Conservation (phyloP, 2,329 filamentous ascomycete genomes). For the Hymenoscyphus scutula region DNA sequence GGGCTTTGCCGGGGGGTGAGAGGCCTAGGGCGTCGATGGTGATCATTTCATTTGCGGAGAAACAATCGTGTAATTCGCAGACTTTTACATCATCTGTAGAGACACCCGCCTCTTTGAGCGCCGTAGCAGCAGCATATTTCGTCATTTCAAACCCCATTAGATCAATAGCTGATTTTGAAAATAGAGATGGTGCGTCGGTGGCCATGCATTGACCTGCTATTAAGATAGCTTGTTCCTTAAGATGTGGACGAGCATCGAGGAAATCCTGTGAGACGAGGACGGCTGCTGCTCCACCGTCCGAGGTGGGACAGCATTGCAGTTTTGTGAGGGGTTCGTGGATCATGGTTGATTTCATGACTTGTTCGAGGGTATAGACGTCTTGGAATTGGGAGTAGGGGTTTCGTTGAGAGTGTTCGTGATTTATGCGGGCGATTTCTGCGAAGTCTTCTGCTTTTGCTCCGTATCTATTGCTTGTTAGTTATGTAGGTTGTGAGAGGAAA, state of each 20-base stretch:
- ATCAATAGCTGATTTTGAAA: conserved; percentile 78
- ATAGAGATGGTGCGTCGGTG: conserved; percentile 80
- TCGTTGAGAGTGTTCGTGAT: conserved; percentile 84
- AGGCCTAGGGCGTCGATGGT: conserved; percentile 84
- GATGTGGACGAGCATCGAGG: conserved; percentile 78
- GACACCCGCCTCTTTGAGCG: conserved; percentile 71
- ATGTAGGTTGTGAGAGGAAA: conserved; percentile 10
- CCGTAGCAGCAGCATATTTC: conserved; percentile 63
- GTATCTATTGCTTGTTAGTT: conserved; percentile 50
- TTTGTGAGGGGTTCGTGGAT: conserved; percentile 89
- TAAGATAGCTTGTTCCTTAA: conserved; percentile 77
- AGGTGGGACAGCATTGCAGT: conserved; percentile 97
- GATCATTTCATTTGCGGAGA: conserved; percentile 92
- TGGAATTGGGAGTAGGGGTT: conserved; percentile 99
- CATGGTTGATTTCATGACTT: conserved; percentile 72
- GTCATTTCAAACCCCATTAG: conserved; percentile 89
- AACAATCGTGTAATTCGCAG: conserved; percentile 95
- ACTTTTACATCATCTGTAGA: conserved; percentile 71
- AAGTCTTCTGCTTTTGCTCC: conserved; percentile 84
- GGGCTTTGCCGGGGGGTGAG: conserved; percentile 75
- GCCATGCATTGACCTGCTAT: conserved; percentile 85
- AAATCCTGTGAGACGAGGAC: conserved; percentile 87
- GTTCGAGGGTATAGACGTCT: conserved; percentile 82
- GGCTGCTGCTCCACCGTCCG: conserved; percentile 85
- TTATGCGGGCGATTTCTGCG: conserved; percentile 88